Evolutionary conservation across 1,139 yeast species (phyloP), one percentile per base, ranked within the genome.

Genomic region (Diutina pseudorugosa): DNA sequence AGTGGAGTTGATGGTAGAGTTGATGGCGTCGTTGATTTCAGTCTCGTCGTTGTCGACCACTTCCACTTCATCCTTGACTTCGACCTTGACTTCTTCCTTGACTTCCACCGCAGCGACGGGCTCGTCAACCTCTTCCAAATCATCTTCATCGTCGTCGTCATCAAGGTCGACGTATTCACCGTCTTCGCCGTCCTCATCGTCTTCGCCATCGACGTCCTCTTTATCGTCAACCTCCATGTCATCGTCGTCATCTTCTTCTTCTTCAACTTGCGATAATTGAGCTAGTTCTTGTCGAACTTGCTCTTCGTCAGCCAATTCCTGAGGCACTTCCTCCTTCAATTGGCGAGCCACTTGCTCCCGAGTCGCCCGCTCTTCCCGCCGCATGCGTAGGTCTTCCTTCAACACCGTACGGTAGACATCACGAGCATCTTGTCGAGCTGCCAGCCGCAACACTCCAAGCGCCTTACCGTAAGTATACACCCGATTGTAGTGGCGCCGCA

Each of bases 401-500:
- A 30, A 30, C 16, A 30, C 14, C 36, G 36, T 11, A 14, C 36
- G 36, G 36, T 30, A 30, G 12, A 30, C 4, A 6, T 30, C 36
- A 14, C 36, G 36, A 30, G 36, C 36, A 12, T 30, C 36, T 30
- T 30, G 14, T 30, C 36, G 12, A 4, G 36, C 36, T 14, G n/a
- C 36, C 14, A 14, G 18, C 33, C 33, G 27, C 16, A 43, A 23
- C 7, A 43, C 19, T 19, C 47, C 19, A 11, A 43, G 12, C 19
- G 47, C 47, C 6, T 25, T 12, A 11, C 47, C 16, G 16, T 27
- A n/a, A 12, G 49, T 45, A 19, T 45, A 45, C 19, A 45, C 27
- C n/a, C 49, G 49, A 11, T 45, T 45, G 30, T 45, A 27, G n/a
- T 27, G 40, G 14, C 49, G 49, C 4, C 49, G 40, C 19, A 45